phyloP scores from a whole-genome alignment of 768 basidiomycete species.

The Astraeus odoratus region DNA sequence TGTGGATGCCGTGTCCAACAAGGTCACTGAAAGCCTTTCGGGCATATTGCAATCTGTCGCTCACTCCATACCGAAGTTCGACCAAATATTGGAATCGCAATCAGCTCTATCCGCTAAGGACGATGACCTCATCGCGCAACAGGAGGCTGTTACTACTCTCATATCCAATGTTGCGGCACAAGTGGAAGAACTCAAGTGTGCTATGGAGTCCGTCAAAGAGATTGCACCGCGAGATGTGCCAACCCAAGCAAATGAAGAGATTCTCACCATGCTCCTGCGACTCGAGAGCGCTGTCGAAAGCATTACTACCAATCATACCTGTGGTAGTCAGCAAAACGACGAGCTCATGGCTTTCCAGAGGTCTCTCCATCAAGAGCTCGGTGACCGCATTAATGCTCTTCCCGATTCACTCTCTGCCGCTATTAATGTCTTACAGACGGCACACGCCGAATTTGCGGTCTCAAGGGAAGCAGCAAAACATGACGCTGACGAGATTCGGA shows the following conservation, averaged over 20 bases:
- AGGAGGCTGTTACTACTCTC: constrained; percentile 34
- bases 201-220: constrained; percentile 30
- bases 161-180: constrained; percentile 44
- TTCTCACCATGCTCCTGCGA: constrained; percentile 32
- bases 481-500: constrained; percentile 66
- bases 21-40: constrained; percentile 48
- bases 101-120: constrained; percentile 34
- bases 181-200: constrained; percentile 38
- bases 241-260: constrained; percentile 14
- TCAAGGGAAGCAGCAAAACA: constrained; percentile 51
- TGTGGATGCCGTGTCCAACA: constrained; percentile 49
- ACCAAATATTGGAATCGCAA: constrained; percentile 36
- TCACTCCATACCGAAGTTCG: constrained; percentile 34
- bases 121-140: constrained; percentile 31
- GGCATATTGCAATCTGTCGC: constrained; percentile 36
- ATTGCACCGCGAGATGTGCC: constrained; percentile 11
- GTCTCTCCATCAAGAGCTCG: constrained; percentile 44
- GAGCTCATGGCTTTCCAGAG: constrained; percentile 46
- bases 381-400: constrained; percentile 48
- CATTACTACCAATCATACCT: constrained; percentile 45
- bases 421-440: constrained; percentile 48
- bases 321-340: constrained; percentile 38
- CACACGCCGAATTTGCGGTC: constrained; percentile 54
- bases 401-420: constrained; percentile 53
- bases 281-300: constrained; percentile 46